These are phyloP conservation scores for Coemansia sp. DNA, from an alignment of 192 early-diverging fungal genomes.

Conservation along the genomic window DNA sequence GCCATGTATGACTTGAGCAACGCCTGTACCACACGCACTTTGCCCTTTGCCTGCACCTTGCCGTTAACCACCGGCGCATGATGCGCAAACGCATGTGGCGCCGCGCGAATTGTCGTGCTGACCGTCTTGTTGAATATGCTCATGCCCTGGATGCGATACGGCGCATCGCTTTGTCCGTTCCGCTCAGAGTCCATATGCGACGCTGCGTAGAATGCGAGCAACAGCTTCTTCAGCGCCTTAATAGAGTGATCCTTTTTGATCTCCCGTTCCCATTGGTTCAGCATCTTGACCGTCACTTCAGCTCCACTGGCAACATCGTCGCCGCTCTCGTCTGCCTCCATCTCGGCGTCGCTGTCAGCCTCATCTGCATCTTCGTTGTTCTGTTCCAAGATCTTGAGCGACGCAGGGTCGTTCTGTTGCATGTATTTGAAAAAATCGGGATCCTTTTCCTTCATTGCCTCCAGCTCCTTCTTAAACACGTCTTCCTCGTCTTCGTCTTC, in stretches of 20 bases:
- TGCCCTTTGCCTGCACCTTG: slow-evolving; percentile 29
- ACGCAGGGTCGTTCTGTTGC: slow-evolving; percentile 78
- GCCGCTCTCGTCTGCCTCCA: slow-evolving; percentile 39
- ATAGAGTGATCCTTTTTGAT: slow-evolving; percentile 65
- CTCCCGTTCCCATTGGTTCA: slow-evolving; percentile 69
- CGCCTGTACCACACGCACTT: slow-evolving; percentile 72
- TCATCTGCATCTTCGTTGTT: slow-evolving; percentile 43
- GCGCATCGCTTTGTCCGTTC: slow-evolving; percentile 47
- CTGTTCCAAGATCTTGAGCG: slow-evolving; percentile 75
- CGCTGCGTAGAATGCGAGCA: slow-evolving; percentile 83
- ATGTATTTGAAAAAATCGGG: slow-evolving; percentile 92
- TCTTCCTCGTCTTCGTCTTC: slow-evolving; percentile 65
- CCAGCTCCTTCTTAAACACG: slow-evolving; percentile 77
- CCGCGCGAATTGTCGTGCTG: slow-evolving; percentile 68
- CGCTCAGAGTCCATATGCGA: slow-evolving; percentile 73
- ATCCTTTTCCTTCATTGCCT: slow-evolving; percentile 81
- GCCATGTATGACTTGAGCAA: slow-evolving; percentile 81
- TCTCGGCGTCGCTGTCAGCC: slow-evolving; percentile 14
- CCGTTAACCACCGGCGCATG: slow-evolving; percentile 56
- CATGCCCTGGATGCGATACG: slow-evolving; percentile 72
- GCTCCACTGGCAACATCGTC: slow-evolving; percentile 43
- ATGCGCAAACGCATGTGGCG: slow-evolving; percentile 67
- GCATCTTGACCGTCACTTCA: slow-evolving; percentile 73
- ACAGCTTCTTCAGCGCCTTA: slow-evolving; percentile 65
- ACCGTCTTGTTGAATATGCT: slow-evolving; percentile 79